Percentiles rank a stretch among this genome's conserved stretches.
These are phyloP conservation scores for Hypoxylon fuscum DNA, from an alignment of 495 filamentous ascomycete species.

Conservation along the genomic window DNA sequence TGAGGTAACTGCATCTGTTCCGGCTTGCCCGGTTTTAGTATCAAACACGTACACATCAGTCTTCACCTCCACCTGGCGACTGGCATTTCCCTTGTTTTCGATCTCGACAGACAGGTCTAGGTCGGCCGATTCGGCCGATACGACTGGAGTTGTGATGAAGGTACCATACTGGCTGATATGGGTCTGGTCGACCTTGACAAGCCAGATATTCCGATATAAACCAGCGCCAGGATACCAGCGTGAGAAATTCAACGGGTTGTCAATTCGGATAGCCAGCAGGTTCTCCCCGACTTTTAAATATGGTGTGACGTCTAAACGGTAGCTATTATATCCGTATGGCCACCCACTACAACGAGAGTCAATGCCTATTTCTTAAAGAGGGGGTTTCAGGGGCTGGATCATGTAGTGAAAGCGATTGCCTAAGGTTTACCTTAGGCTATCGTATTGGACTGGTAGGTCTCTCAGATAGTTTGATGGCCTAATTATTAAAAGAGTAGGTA, in stretches of 20 bases:
- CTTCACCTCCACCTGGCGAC: constrained; percentile 39
- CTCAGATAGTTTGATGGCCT: no score
- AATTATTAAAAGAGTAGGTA: no score
- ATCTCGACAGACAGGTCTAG: constrained; percentile 51
- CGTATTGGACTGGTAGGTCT: no score
- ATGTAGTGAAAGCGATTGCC: no score
- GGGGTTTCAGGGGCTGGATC: no score
- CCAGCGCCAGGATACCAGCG: constrained; percentile 62
- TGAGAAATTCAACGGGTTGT: constrained; percentile 54
- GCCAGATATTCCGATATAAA: constrained; percentile 62
- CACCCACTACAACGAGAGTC: no score
- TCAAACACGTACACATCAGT: constrained; percentile 44
- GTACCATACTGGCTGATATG: constrained; percentile 59
- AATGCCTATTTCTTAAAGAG: no score
- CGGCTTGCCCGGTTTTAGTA: constrained; percentile 24
- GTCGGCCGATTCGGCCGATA: constrained; percentile 50
- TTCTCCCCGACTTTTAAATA: constrained; percentile 52
- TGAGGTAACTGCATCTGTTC: constrained; percentile 31
- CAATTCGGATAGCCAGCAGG: constrained; percentile 56
- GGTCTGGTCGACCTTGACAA: constrained; percentile 50
- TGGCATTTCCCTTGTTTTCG: constrained; percentile 46
- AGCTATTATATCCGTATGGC: constrained; percentile 61
- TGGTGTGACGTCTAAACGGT: constrained; percentile 58
- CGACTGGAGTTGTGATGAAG: constrained; percentile 50
- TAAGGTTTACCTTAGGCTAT: no score